Evolutionary conservation across 2,329 filamentous ascomycete species (phyloP).

Genomic region (Penicillium brevicompactum): DNA sequence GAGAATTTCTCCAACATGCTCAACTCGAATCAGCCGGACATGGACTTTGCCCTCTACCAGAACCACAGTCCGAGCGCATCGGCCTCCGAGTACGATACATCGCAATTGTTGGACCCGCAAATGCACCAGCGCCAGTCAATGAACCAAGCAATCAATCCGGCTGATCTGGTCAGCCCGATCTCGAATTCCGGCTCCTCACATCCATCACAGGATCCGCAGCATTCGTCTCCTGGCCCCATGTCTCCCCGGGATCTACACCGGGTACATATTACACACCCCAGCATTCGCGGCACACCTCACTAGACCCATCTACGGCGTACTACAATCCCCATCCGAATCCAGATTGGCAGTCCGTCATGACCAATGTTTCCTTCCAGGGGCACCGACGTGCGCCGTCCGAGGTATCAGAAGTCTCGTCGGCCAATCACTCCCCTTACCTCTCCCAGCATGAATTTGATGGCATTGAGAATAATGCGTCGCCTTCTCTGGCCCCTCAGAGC

Average conservation of each 20-base stretch:
- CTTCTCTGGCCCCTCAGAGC: slow-evolving; percentile 71
- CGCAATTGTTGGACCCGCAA: slow-evolving; percentile 45
- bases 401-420: slow-evolving; percentile 85
- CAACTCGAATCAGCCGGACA: slow-evolving; percentile 39
- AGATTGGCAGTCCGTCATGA: slow-evolving; percentile 61
- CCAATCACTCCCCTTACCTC: slow-evolving; percentile 79
- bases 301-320: slow-evolving; percentile 63
- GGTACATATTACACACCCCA: slow-evolving; percentile 54
- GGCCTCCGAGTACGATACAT: slow-evolving; percentile 40
- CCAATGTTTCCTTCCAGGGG: slow-evolving; percentile 68
- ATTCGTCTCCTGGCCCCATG: slow-evolving; percentile 56
- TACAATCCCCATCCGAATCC: slow-evolving; percentile 54
- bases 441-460: slow-evolving; percentile 76
- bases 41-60: slow-evolving; percentile 44
- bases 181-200: slow-evolving; percentile 60
- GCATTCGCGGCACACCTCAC: slow-evolving; percentile 62
- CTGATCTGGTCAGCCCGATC: slow-evolving; percentile 49
- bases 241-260: slow-evolving; percentile 59
- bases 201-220: slow-evolving; percentile 56
- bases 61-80: slow-evolving; percentile 33
- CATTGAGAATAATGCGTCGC: slow-evolving; percentile 73
- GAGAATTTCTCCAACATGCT: slow-evolving; percentile 44
- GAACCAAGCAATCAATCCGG: slow-evolving; percentile 49
- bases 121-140: slow-evolving; percentile 38
- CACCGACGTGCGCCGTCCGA: slow-evolving; percentile 88